phyloP scores from a whole-genome alignment of 768 basidiomycete species.

The Pleurotus eryngii region DNA sequence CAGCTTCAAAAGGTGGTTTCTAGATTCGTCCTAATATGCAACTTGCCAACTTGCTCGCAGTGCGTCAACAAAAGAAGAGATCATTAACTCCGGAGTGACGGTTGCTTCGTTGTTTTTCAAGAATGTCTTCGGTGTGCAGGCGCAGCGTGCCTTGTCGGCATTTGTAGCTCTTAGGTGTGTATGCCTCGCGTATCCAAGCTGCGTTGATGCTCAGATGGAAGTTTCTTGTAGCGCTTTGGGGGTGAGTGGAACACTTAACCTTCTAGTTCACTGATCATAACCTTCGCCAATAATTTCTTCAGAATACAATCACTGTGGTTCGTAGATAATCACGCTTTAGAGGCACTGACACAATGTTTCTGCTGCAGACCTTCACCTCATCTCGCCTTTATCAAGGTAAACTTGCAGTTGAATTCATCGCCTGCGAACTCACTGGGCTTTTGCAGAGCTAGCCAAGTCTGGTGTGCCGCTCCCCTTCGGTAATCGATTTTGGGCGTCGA shows the following conservation, averaged over 20 bases:
- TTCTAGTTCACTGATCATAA: background rate
- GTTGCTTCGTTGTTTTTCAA: conserved; percentile 59
- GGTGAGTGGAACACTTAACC: background rate
- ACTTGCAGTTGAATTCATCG: background rate
- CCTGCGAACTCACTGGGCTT: background rate
- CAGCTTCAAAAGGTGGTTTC: background rate
- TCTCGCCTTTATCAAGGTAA: conserved; percentile 50
- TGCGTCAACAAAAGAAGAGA: conserved; percentile 46
- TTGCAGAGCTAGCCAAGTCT: conserved; percentile 55
- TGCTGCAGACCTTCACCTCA: conserved; percentile 43
- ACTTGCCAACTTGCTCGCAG: conserved; percentile 4
- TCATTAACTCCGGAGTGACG: conserved; percentile 45
- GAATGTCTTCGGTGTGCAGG: conserved; percentile 52
- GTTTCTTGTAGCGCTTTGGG: background rate
- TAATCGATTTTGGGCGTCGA: conserved; percentile 58
- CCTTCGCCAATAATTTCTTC: too few species aligned
- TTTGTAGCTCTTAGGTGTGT: conserved; percentile 54
- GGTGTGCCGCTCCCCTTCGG: conserved; percentile 58
- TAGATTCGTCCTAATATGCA: too few species aligned
- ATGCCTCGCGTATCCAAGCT: background rate
- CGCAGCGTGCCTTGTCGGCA: conserved; percentile 50
- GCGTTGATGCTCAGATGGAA: background rate
- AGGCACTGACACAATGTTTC: background rate
- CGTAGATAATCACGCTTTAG: background rate
- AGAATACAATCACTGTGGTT: conserved; percentile 25